Evolutionary conservation across 2,329 filamentous ascomycete species (phyloP).

Genomic region (Pyricularia grisea): DNA sequence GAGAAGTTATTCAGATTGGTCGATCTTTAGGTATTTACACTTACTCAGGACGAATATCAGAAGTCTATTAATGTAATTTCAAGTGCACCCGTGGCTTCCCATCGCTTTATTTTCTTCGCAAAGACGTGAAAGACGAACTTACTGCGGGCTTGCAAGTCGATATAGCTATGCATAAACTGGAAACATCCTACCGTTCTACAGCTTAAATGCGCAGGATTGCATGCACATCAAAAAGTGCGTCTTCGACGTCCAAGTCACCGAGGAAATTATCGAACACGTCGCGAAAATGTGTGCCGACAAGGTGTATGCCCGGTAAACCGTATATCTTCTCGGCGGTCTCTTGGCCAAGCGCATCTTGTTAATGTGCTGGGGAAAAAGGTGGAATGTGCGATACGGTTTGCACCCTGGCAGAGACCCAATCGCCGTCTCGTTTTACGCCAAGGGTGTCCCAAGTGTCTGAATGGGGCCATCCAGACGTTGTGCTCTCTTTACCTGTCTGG

Average conservation of each 20-base stretch:
- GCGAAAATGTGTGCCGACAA: conserved; percentile 19
- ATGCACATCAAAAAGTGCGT: conserved; percentile 15
- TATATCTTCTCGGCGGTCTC: conserved; percentile 54
- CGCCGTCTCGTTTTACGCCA: conserved; percentile 58
- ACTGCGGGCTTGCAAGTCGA: conserved; percentile 28
- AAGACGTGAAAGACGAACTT: conserved; percentile 34
- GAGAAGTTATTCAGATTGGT: conserved; percentile 31
- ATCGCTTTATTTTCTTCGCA: conserved; percentile 43
- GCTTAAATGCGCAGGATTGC: conserved; percentile 16
- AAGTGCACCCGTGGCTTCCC: conserved; percentile 36
- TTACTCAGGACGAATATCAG: conserved; percentile 27
- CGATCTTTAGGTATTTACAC: conserved; percentile 23
- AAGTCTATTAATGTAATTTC: conserved; percentile 36
- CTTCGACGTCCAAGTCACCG: neutral
- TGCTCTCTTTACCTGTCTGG: too few relatives aligned
- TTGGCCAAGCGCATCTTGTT: conserved; percentile 50
- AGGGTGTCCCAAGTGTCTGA: conserved; percentile 56
- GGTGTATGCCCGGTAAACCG: conserved; percentile 16
- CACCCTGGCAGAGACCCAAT: conserved; percentile 45
- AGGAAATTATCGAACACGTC: neutral
- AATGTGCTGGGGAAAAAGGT: conserved; percentile 51
- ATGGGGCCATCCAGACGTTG: conserved; percentile 27
- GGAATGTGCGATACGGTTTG: conserved; percentile 57
- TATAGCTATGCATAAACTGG: conserved; percentile 23
- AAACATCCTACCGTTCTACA: conserved; percentile 16